These are phyloP conservation scores for Globisporangium nunn DNA, from an alignment of 352 stramenopile genomes.

Conservation along the genomic window DNA sequence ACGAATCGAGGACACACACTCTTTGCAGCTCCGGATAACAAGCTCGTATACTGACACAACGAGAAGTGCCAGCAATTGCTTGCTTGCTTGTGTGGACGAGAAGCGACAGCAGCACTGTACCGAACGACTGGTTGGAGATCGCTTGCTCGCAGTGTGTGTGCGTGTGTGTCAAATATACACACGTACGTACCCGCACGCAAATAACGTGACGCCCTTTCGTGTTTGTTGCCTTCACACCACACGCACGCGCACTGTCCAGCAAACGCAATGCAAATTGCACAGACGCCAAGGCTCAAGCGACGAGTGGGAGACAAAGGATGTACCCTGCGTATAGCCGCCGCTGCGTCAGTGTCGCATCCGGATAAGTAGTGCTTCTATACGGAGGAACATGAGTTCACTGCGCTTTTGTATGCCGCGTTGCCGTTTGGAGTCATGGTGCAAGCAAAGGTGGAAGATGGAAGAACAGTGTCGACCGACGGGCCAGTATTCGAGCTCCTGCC, in stretches of 20 bases:
- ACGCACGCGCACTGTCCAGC: too few species aligned
- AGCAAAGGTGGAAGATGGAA: slow-evolving; percentile 7
- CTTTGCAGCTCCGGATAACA: background rate
- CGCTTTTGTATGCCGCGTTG: background rate
- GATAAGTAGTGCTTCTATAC: background rate
- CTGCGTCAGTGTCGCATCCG: background rate
- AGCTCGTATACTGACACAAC: background rate
- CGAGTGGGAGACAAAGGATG: too few species aligned
- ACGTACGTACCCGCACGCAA: background rate
- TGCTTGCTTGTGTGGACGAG: too few species aligned
- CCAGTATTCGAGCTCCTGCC: slow-evolving; percentile 1
- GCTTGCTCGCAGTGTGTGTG: background rate
- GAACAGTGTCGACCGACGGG: slow-evolving; percentile 7
- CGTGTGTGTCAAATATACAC: background rate
- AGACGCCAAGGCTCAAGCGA: background rate
- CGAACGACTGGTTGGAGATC: background rate
- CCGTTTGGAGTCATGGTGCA: slow-evolving; percentile 1
- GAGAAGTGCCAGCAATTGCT: too few species aligned
- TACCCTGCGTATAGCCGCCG: background rate
- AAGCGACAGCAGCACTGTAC: too few species aligned
- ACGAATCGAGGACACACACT: background rate
- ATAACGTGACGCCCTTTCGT: too few species aligned
- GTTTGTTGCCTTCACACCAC: too few species aligned
- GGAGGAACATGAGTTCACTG: background rate
- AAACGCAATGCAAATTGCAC: background rate